Evolutionary conservation across 129 eudicot genomes (phyloP).

Genomic region (Artemisia tridentata): DNA sequence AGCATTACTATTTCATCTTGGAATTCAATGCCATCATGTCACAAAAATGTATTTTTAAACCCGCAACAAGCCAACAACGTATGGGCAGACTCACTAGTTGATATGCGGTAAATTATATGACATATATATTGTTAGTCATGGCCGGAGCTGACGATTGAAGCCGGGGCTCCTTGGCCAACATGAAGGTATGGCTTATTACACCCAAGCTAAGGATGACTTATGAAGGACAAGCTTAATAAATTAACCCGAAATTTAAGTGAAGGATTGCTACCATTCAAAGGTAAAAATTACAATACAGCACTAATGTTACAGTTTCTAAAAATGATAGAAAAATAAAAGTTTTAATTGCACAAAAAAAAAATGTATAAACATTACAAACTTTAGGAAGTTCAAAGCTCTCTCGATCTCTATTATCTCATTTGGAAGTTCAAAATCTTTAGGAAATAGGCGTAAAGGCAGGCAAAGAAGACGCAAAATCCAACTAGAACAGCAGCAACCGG

Average conservation of each 20-base stretch:
- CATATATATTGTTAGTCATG: no score
- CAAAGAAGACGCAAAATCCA: conserved; percentile 62
- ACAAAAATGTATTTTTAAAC: no score
- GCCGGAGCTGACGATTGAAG: no score
- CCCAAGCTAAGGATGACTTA: no score
- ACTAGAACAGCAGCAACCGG: conserved; percentile 68
- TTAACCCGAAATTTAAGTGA: background rate
- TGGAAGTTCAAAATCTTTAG: conserved; percentile 67
- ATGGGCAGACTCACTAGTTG: no score
- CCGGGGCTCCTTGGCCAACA: no score
- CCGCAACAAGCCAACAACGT: no score
- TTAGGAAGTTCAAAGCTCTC: background rate
- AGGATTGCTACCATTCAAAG: background rate
- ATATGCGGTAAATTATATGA: no score
- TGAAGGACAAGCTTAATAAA: no score
- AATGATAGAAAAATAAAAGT: conserved; percentile 12
- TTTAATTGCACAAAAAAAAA: conserved; percentile 21
- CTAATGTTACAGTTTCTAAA: background rate
- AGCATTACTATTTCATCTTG: no score
- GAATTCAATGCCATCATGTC: no score
- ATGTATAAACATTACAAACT: conserved; percentile 21
- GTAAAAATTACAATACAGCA: conserved; percentile 23
- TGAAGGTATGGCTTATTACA: no score
- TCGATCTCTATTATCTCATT: conserved; percentile 50
- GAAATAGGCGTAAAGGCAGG: conserved; percentile 60